Evolutionary conservation across 768 basidiomycete genomes (phyloP).

Genomic region (Chlorophyllum brunneum): DNA sequence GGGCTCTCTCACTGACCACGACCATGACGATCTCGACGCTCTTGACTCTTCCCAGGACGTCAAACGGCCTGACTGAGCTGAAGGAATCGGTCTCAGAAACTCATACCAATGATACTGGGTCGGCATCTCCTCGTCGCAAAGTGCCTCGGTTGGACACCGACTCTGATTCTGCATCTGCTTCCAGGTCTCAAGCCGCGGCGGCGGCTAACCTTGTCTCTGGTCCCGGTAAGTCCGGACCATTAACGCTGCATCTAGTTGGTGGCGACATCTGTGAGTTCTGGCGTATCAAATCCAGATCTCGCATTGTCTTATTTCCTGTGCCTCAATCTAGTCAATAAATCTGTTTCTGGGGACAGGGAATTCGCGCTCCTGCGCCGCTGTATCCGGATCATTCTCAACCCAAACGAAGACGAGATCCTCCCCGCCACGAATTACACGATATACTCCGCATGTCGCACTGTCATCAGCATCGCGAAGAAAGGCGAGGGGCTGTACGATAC

Average conservation of each 20-base stretch:
- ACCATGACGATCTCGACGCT: conserved; percentile 28
- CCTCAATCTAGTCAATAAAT: conserved; percentile 17
- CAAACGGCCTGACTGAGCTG: conserved; percentile 38
- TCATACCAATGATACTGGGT: conserved; percentile 32
- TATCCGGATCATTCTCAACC: conserved; percentile 36
- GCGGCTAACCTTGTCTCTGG: conserved; percentile 9
- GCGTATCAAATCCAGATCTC: not conserved
- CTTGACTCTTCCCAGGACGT: conserved; percentile 46
- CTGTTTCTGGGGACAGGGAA: conserved; percentile 22
- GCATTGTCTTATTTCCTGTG: not conserved
- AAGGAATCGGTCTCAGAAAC: conserved; percentile 30
- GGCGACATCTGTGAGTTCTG: not conserved
- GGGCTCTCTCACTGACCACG: not conserved
- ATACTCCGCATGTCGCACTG: conserved; percentile 51
- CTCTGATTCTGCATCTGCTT: conserved; percentile 66
- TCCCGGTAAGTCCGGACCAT: not conserved
- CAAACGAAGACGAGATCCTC: conserved; percentile 22
- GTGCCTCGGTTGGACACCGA: conserved; percentile 61
- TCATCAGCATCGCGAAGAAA: conserved; percentile 47
- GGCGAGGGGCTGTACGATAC: conserved; percentile 58
- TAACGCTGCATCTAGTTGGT: conserved; percentile 32
- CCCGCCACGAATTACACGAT: conserved; percentile 53
- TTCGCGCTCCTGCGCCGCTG: conserved; percentile 30
- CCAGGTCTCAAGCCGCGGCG: conserved; percentile 40
- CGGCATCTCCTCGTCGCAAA: conserved; percentile 63